phyloP scores from a whole-genome alignment of 306 rosid genomes.

The Glycine soja region DNA sequence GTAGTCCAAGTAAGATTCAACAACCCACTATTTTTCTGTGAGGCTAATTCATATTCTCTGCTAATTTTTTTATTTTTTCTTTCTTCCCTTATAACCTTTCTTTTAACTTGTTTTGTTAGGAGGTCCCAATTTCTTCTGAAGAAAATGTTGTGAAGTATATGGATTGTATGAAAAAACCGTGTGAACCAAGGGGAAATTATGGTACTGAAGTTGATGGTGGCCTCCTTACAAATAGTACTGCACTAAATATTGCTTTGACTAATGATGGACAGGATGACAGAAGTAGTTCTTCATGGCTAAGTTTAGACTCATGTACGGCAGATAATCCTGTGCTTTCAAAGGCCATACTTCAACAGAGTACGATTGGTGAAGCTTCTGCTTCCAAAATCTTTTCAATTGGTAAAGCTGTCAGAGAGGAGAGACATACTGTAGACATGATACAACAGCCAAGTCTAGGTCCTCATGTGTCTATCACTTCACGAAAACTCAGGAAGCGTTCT shows the following conservation, averaged over 20 bases:
- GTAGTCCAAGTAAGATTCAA: conserved; percentile 24
- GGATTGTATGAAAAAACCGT: conserved; percentile 36
- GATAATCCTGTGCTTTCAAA: conserved; percentile 46
- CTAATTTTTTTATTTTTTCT: neutral
- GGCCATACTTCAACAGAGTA: conserved; percentile 35
- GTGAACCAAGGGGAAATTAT: conserved; percentile 50
- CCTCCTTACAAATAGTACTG: conserved; percentile 44
- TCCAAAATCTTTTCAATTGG: conserved; percentile 45
- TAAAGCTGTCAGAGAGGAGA: conserved; percentile 45
- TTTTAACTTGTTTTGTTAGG: conserved; percentile 56
- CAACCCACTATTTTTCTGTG: conserved; percentile 21
- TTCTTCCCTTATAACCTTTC: conserved; percentile 16
- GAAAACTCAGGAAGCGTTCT: conserved; percentile 61
- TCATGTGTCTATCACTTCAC: conserved; percentile 45
- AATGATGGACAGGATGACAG: conserved; percentile 60
- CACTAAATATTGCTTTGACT: conserved; percentile 54
- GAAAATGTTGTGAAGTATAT: conserved; percentile 43
- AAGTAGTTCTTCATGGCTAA: conserved; percentile 67
- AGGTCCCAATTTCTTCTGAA: conserved; percentile 46
- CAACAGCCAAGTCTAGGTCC: conserved; percentile 59
- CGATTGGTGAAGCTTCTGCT: conserved; percentile 38
- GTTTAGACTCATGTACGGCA: conserved; percentile 68
- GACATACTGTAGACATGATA: conserved; percentile 44
- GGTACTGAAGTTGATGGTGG: conserved; percentile 50
- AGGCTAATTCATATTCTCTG: conserved; percentile 34